Evolutionary conservation across 768 basidiomycete genomes (phyloP).

Genomic region (Lentinula sp.): DNA sequence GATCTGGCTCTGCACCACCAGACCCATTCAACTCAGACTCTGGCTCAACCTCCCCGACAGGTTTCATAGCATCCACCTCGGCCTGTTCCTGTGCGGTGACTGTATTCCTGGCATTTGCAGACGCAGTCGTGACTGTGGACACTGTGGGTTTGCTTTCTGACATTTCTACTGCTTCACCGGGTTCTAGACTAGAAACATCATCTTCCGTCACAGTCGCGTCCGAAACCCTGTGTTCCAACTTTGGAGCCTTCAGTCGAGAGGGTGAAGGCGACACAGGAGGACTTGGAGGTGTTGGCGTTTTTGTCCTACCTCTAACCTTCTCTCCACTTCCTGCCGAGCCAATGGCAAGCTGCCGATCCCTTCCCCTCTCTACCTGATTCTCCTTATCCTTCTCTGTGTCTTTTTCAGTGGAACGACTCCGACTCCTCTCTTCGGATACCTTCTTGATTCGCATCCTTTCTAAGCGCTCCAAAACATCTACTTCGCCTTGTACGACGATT

Average conservation of each 20-base stretch:
- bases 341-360: not conserved
- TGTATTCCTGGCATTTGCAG: not conserved
- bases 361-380: not conserved
- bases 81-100: not conserved
- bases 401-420: conserved; percentile 48
- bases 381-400: not conserved
- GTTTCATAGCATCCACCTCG: conserved; percentile 2
- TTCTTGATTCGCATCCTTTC: conserved; percentile 56
- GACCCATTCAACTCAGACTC: not conserved
- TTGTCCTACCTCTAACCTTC: not conserved
- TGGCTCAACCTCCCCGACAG: not conserved
- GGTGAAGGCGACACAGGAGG: not conserved
- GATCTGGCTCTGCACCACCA: not conserved
- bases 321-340: not conserved
- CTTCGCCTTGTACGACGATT: conserved; percentile 82
- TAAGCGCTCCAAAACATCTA: conserved; percentile 53
- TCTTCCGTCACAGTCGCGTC: not conserved
- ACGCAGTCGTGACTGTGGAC: not conserved
- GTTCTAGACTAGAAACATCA: not conserved
- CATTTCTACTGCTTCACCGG: not conserved
- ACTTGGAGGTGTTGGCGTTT: not conserved
- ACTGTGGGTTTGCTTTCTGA: not conserved
- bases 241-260: not conserved
- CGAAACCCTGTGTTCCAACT: not conserved
- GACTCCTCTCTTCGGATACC: conserved; percentile 38